Evolutionary conservation across 1,284 basidiomycete species (phyloP).

Genomic region (Fomitopsis palustris): DNA sequence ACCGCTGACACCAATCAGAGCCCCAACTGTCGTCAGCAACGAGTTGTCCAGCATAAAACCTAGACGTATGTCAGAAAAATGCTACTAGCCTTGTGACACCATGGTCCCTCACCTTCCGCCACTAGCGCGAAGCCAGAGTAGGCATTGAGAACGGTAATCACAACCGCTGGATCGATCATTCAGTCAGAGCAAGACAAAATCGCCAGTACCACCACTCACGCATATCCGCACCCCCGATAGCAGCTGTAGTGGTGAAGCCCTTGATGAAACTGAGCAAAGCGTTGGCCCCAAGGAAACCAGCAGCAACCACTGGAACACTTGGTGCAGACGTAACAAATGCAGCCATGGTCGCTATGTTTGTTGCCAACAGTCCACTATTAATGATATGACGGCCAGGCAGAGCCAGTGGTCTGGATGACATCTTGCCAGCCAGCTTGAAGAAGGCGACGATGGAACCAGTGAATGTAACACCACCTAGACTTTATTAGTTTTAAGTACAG

Average conservation of each 20-base stretch:
- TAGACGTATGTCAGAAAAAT: conserved; percentile 17
- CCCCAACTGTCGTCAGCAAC: conserved; percentile 75
- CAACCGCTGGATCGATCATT: conserved; percentile 55
- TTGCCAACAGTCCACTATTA: conserved; percentile 64
- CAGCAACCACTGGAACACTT: conserved; percentile 67
- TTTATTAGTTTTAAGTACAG: neutral
- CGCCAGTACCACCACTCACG: conserved; percentile 43
- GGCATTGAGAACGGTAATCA: conserved; percentile 85
- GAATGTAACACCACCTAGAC: conserved; percentile 66
- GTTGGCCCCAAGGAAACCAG: conserved; percentile 71
- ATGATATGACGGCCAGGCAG: conserved; percentile 76
- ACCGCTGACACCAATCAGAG: conserved; percentile 81
- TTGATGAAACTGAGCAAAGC: conserved; percentile 76
- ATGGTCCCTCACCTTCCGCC: conserved; percentile 58
- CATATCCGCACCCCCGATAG: conserved; percentile 89
- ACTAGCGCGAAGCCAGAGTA: conserved; percentile 91
- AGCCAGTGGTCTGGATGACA: conserved; percentile 68
- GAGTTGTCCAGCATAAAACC: conserved; percentile 87
- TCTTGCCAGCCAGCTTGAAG: conserved; percentile 77
- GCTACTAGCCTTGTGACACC: neutral
- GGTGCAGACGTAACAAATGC: conserved; percentile 73
- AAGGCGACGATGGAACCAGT: conserved; percentile 87
- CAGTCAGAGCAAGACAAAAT: neutral
- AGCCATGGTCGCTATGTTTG: conserved; percentile 68
- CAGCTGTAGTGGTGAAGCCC: conserved; percentile 80